phyloP scores from a whole-genome alignment of 2,329 filamentous ascomycete genomes.

The Colletotrichum sp. region DNA sequence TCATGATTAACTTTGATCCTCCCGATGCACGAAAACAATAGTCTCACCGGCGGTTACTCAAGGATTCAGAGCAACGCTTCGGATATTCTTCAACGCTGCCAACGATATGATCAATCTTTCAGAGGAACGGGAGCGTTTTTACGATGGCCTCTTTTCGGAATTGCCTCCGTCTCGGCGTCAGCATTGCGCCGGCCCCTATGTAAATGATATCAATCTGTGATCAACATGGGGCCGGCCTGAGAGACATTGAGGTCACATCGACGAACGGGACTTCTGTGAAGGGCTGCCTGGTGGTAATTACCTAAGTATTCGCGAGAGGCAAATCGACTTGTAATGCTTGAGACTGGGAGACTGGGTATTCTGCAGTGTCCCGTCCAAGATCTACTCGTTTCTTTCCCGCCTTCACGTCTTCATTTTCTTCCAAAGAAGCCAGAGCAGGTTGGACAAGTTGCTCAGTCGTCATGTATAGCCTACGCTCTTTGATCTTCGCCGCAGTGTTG shows the following conservation, averaged over 20 bases:
- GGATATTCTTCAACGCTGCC: not conserved
- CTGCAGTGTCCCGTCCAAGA: not conserved
- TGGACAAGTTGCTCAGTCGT: not conserved
- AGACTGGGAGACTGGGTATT: not conserved
- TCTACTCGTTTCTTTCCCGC: not conserved
- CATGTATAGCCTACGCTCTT: not conserved
- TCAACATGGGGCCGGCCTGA: not conserved
- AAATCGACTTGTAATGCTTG: not conserved
- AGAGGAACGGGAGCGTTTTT: not conserved
- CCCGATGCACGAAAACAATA: constrained; percentile 23
- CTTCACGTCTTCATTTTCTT: not conserved
- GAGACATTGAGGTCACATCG: not conserved
- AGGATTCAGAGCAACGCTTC: not conserved
- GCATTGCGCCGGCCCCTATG: not conserved
- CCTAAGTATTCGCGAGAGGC: not conserved
- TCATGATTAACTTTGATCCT: not conserved
- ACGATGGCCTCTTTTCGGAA: not conserved
- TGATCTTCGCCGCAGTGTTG: not conserved
- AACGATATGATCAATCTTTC: not conserved
- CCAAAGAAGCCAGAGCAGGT: not conserved
- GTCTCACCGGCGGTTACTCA: constrained; percentile 21
- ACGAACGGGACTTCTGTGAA: not conserved
- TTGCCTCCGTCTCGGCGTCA: not conserved
- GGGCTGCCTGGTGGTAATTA: not conserved
- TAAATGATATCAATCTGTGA: not conserved